These are phyloP conservation scores for Sordariomycetes sp. DNA, from an alignment of 2,329 filamentous ascomycete species.

Conservation along the genomic window DNA sequence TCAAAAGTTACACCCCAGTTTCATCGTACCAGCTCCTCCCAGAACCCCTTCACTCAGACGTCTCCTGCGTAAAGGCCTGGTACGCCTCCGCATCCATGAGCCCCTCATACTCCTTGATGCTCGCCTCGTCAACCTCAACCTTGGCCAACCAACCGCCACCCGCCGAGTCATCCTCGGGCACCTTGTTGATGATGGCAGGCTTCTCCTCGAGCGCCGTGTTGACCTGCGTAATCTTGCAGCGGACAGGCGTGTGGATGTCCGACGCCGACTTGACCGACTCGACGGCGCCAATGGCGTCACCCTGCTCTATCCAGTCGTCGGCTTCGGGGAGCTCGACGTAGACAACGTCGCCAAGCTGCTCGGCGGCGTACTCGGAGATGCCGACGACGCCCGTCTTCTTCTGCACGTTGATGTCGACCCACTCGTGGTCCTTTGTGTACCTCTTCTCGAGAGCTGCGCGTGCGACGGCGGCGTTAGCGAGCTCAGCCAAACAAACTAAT, in stretches of 20 bases:
- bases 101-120: slow-evolving; percentile 52
- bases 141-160: slow-evolving; percentile 87
- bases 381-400: slow-evolving; percentile 70
- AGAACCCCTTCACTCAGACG: neutral
- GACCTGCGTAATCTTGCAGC: slow-evolving; percentile 60
- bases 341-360: slow-evolving; percentile 89
- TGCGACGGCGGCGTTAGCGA: neutral
- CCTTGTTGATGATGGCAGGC: slow-evolving; percentile 77
- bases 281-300: slow-evolving; percentile 84
- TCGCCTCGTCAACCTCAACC: slow-evolving; percentile 59
- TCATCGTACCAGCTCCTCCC: neutral
- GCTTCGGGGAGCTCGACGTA: slow-evolving; percentile 83
- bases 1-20: neutral
- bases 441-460: slow-evolving; percentile 52
- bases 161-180: slow-evolving; percentile 64
- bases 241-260: slow-evolving; percentile 84
- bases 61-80: slow-evolving; percentile 51
- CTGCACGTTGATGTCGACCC: slow-evolving; percentile 80
- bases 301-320: slow-evolving; percentile 54
- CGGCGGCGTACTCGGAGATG: slow-evolving; percentile 83
- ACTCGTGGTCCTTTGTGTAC: slow-evolving; percentile 97
- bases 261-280: slow-evolving; percentile 98
- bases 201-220: slow-evolving; percentile 72
- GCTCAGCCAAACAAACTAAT: too few species aligned
- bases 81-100: slow-evolving; percentile 73